These are phyloP conservation scores for Hanseniaspora pseudoguilliermondii DNA, from an alignment of 805 yeast genomes.

Conservation along the genomic window DNA sequence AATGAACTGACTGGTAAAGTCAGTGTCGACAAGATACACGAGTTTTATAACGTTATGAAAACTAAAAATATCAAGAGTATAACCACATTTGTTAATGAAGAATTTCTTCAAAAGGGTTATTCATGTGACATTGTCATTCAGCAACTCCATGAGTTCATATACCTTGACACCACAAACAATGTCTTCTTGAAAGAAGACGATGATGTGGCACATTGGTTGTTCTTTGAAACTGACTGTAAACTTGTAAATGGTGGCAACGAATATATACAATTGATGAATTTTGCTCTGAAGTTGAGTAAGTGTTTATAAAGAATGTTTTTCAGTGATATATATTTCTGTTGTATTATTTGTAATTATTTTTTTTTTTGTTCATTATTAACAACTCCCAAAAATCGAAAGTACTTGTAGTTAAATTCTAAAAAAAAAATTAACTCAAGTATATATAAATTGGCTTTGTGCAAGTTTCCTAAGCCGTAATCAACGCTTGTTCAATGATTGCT, in stretches of 20 bases:
- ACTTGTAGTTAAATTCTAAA: too few species aligned
- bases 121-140: constrained; percentile 58
- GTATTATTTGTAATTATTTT: too few species aligned
- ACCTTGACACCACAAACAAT: constrained; percentile 20
- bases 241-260: constrained; percentile 82
- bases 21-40: constrained; percentile 35
- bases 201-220: constrained; percentile 44
- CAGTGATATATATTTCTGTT: too few species aligned
- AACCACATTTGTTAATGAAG: constrained; percentile 32
- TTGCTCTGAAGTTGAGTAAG: constrained; percentile 36
- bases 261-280: constrained; percentile 63
- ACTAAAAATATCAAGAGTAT: constrained; percentile 27
- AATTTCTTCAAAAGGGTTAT: constrained; percentile 57
- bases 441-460: not conserved
- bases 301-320: not conserved
- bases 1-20: constrained; percentile 70
- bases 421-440: not conserved
- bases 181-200: constrained; percentile 37
- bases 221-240: constrained; percentile 65
- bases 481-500: constrained; percentile 7
- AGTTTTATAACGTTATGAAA: constrained; percentile 31
- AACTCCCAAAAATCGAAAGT: too few species aligned
- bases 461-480: not conserved
- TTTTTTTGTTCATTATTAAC: too few species aligned
- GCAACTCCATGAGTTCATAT: constrained; percentile 52